phyloP scores from a whole-genome alignment of 495 filamentous ascomycete genomes.

The Oidiodendron maius region DNA sequence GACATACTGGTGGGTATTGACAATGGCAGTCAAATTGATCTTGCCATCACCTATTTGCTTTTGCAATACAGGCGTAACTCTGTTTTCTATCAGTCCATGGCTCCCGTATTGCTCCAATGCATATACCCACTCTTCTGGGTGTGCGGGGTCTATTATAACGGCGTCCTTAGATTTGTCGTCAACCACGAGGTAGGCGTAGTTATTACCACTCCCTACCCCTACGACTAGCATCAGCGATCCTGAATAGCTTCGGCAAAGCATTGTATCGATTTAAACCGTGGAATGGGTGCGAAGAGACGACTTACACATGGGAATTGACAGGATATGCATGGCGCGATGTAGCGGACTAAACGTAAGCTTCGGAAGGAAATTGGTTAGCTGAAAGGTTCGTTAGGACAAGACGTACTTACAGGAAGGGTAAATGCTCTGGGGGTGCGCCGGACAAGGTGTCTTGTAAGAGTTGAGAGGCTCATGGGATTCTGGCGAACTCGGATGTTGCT shows the following conservation, averaged over 20 bases:
- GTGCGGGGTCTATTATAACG: slow-evolving; percentile 92
- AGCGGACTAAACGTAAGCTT: no score
- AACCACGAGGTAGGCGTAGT: slow-evolving; percentile 93
- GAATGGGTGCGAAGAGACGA: slow-evolving; percentile 13
- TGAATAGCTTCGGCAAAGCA: background rate
- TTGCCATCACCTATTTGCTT: slow-evolving; percentile 60
- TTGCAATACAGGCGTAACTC: slow-evolving; percentile 76
- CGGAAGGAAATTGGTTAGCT: no score
- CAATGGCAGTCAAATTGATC: slow-evolving; percentile 81
- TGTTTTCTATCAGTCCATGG: slow-evolving; percentile 26
- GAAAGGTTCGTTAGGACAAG: no score
- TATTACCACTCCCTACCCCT: slow-evolving; percentile 89
- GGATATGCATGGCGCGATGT: slow-evolving; percentile 79
- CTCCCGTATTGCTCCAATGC: background rate
- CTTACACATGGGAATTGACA: slow-evolving; percentile 98
- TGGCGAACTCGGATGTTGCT: background rate
- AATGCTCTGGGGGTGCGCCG: slow-evolving; percentile 23
- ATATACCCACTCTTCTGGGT: slow-evolving; percentile 75
- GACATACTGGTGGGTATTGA: slow-evolving; percentile 94
- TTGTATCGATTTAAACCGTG: no score
- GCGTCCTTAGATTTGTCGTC: slow-evolving; percentile 87
- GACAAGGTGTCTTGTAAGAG: slow-evolving; percentile 20
- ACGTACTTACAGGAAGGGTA: no score
- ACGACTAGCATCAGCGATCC: slow-evolving; percentile 4
- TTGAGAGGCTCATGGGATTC: slow-evolving; percentile 27